phyloP scores from a whole-genome alignment of 208 protist genomes.

The Strigomonas galati region DNA sequence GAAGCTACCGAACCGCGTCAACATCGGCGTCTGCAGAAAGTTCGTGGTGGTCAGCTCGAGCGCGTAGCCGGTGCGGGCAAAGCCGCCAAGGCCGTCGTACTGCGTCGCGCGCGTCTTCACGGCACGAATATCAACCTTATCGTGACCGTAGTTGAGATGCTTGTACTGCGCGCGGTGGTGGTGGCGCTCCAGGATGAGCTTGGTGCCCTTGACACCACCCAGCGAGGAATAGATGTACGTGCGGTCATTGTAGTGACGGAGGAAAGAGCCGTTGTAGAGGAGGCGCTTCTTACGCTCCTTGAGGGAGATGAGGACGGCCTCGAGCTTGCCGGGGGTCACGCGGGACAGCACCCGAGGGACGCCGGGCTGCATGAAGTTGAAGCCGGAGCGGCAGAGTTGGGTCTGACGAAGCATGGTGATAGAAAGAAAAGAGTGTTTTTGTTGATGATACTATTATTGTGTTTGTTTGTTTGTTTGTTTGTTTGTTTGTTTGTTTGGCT shows the following conservation, averaged over 20 bases:
- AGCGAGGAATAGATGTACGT: constrained; percentile 43
- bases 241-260: constrained; percentile 73
- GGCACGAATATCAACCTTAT: constrained; percentile 55
- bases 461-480: too few relatives aligned
- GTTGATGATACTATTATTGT: too few relatives aligned
- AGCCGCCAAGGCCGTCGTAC: constrained; percentile 68
- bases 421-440: not conserved
- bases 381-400: not conserved
- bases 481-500: too few relatives aligned
- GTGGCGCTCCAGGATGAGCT: constrained; percentile 66
- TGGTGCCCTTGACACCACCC: constrained; percentile 25
- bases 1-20: constrained; percentile 31
- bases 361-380: constrained; percentile 31
- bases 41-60: constrained; percentile 50
- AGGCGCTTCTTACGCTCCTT: constrained; percentile 78
- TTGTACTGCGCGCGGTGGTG: constrained; percentile 60
- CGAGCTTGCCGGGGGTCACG: constrained; percentile 63
- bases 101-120: constrained; percentile 51
- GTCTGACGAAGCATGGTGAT: constrained; percentile 20
- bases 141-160: constrained; percentile 40
- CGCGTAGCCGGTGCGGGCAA: constrained; percentile 65
- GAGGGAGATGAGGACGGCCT: constrained; percentile 47
- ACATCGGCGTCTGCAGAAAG: constrained; percentile 41
- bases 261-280: constrained; percentile 64
- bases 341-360: constrained; percentile 64